Percentiles rank a stretch among this genome's conserved stretches.
These are phyloP conservation scores for Testicularia cyperi DNA, from an alignment of 1,284 basidiomycete species.

Conservation along the genomic window DNA sequence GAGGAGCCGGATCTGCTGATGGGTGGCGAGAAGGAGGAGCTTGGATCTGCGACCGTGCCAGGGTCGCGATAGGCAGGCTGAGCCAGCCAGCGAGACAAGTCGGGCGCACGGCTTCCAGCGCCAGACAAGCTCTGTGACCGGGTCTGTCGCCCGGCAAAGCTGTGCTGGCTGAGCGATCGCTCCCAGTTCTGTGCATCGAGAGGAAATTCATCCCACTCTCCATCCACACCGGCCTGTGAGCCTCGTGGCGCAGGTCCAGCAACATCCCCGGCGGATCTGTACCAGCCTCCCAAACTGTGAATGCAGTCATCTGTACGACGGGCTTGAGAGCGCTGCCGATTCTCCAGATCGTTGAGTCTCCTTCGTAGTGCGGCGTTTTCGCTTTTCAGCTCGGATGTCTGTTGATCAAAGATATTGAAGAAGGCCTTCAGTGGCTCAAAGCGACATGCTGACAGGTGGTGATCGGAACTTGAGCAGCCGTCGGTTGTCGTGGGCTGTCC, in stretches of 20 bases:
- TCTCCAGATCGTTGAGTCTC: conserved; percentile 13
- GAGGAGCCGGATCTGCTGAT: neutral
- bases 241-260: conserved; percentile 2
- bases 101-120: too few species aligned
- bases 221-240: conserved; percentile 26
- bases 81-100: too few species aligned
- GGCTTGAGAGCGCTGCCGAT: conserved; percentile 7
- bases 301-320: conserved; percentile 23
- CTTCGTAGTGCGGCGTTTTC: conserved; percentile 23
- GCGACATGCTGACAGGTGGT: conserved; percentile 24
- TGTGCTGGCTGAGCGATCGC: conserved; percentile 17
- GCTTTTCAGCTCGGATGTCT: conserved; percentile 13
- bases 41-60: too few species aligned
- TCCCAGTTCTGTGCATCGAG: conserved; percentile 37
- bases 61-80: too few species aligned
- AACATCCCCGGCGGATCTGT: conserved; percentile 25
- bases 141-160: conserved; percentile 5
- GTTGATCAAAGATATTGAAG: conserved; percentile 14
- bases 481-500: neutral
- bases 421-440: conserved; percentile 36
- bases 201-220: conserved; percentile 41
- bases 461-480: too few species aligned
- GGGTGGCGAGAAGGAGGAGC: neutral
- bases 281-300: conserved; percentile 35
- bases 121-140: too few species aligned